A percentile compares a stretch with the other conserved stretches of the same genome.
Evolutionary conservation across 148 eudicot species (phyloP).

Genomic region (Persicaria tinctoria): DNA sequence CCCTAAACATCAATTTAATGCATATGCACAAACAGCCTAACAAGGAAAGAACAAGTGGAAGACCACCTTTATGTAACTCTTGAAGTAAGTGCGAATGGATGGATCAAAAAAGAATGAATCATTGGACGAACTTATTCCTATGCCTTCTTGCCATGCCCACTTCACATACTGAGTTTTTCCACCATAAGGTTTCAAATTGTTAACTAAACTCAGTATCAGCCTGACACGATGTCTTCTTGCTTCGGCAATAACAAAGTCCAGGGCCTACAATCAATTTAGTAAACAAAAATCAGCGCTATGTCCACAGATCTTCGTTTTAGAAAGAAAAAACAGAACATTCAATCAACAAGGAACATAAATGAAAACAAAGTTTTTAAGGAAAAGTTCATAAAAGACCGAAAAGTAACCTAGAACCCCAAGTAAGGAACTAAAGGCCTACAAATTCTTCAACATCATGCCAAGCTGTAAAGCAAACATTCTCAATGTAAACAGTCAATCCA

Average conservation of each 20-base stretch:
- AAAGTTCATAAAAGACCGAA: background rate
- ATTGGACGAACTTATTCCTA: slow-evolving; percentile 82
- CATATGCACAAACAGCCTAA: background rate
- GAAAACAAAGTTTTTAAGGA: background rate
- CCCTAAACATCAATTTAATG: background rate
- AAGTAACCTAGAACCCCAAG: background rate
- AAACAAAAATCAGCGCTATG: slow-evolving; percentile 12
- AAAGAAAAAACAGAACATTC: no score
- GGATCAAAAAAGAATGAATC: slow-evolving; percentile 99
- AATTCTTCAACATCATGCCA: background rate
- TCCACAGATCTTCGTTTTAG: background rate
- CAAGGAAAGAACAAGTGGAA: background rate
- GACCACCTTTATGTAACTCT: slow-evolving; percentile 79
- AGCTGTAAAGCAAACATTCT: background rate
- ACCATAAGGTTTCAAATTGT: slow-evolving; percentile 88
- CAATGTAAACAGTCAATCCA: background rate
- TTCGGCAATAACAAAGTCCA: slow-evolving; percentile 94
- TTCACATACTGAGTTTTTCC: slow-evolving; percentile 94
- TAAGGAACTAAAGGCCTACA: background rate
- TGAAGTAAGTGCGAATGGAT: slow-evolving; percentile 75
- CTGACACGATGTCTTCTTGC: slow-evolving; percentile 67
- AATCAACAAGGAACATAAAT: background rate
- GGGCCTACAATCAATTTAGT: slow-evolving; percentile 41
- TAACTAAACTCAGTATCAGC: slow-evolving; percentile 67
- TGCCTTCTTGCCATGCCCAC: slow-evolving; percentile 98